Evolutionary conservation across 768 basidiomycete species (phyloP).

Genomic region (Phanerodontia chrysosporium): DNA sequence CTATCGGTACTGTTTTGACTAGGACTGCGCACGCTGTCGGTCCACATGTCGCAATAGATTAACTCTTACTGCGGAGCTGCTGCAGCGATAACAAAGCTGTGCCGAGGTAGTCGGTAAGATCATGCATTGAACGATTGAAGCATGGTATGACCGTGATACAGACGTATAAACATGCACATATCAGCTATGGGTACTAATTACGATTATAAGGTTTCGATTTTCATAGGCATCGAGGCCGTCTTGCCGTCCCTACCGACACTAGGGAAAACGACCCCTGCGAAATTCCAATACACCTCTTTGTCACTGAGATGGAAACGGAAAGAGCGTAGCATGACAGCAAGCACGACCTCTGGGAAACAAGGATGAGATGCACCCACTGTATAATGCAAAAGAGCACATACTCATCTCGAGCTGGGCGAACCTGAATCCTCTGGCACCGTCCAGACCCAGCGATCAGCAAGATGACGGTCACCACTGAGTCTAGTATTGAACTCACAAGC

Average conservation of each 20-base stretch:
- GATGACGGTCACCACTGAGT: not conserved
- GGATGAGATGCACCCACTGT: not conserved
- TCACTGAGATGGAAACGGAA: constrained; percentile 10
- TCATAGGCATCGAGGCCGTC: constrained; percentile 8
- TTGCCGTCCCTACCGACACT: constrained; percentile 1
- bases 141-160: too few species aligned
- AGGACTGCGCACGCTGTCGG: too few species aligned
- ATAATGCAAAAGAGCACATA: not conserved
- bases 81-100: too few species aligned
- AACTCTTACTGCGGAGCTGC: too few species aligned
- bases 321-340: constrained; percentile 11
- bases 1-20: too few species aligned
- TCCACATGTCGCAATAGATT: too few species aligned
- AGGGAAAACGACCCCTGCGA: constrained; percentile 13
- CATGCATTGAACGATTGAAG: too few species aligned
- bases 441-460: not conserved
- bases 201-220: constrained; percentile 4
- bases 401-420: constrained; percentile 25
- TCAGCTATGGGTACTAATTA: too few species aligned
- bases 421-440: constrained; percentile 15
- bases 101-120: too few species aligned
- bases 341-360: constrained; percentile 9
- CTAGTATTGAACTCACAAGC: not conserved
- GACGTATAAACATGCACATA: too few species aligned
- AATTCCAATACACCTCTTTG: constrained; percentile 14